Evolutionary conservation across 176 grass and related monocot species (phyloP).

Genomic region (Triticum timopheevii): DNA sequence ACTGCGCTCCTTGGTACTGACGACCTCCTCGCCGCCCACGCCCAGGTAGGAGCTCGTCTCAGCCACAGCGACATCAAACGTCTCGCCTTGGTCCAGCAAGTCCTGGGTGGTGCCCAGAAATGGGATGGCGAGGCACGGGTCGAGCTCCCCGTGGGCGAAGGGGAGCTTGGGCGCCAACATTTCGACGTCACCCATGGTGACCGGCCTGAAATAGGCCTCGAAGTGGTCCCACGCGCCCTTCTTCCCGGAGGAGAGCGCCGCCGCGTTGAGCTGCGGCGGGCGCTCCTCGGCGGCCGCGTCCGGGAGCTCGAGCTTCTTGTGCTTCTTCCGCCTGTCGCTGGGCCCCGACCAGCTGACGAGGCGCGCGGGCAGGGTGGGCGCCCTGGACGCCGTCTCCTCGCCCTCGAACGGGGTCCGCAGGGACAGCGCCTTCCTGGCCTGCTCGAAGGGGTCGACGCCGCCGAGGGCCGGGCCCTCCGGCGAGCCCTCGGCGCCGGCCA

Average conservation of each 20-base stretch:
- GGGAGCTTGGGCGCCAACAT: slow-evolving; percentile 48
- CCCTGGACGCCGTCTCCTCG: slow-evolving; percentile 60
- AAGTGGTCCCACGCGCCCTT: slow-evolving; percentile 74
- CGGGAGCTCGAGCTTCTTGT: slow-evolving; percentile 55
- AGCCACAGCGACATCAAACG: slow-evolving; percentile 45
- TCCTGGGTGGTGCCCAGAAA: slow-evolving; percentile 28
- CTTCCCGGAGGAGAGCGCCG: slow-evolving; percentile 28
- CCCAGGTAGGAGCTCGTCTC: slow-evolving; percentile 54
- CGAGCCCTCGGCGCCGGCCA: slow-evolving; percentile 45
- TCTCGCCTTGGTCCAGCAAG: slow-evolving; percentile 14
- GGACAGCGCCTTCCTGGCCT: slow-evolving; percentile 76
- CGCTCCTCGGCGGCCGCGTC: slow-evolving; percentile 41
- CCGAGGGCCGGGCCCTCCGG: slow-evolving; percentile 31
- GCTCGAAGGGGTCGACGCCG: slow-evolving; percentile 54
- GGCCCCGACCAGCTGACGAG: slow-evolving; percentile 59
- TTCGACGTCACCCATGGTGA: slow-evolving; percentile 63
- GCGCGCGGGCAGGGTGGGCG: slow-evolving; percentile 66
- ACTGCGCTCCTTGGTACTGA: slow-evolving; percentile 31
- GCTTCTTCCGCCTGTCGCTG: slow-evolving; percentile 63
- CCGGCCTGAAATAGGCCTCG: slow-evolving; percentile 75
- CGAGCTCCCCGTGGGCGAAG: slow-evolving; percentile 32
- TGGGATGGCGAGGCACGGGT: slow-evolving; percentile 57
- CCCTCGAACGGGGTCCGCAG: slow-evolving; percentile 76
- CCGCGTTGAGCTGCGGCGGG: slow-evolving; percentile 21
- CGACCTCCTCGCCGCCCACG: slow-evolving; percentile 44